phyloP scores from a whole-genome alignment of 257 asterid genomes.

The Salvia splendens region DNA sequence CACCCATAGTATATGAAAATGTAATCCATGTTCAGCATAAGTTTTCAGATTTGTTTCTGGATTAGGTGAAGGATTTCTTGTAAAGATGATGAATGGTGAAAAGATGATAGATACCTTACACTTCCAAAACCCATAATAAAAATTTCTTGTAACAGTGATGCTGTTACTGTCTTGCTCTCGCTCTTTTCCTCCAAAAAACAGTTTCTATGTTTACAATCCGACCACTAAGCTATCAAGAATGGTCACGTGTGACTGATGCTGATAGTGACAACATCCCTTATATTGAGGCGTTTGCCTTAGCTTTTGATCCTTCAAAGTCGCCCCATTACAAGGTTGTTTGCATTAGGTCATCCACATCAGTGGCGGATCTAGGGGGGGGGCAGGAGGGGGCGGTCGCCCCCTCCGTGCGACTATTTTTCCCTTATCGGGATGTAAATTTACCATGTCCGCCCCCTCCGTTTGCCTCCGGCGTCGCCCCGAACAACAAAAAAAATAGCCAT shows the following conservation, averaged over 20 bases:
- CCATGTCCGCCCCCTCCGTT: no score
- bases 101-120: neutral
- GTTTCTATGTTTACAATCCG: slow-evolving; percentile 34
- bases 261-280: neutral
- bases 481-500: no score
- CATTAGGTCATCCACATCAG: neutral
- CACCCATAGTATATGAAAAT: no score
- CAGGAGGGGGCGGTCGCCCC: no score
- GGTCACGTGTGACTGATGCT: slow-evolving; percentile 10
- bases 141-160: slow-evolving; percentile 29
- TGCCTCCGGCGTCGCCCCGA: no score
- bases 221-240: slow-evolving; percentile 30
- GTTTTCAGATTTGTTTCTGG: no score
- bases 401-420: no score
- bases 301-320: slow-evolving; percentile 27
- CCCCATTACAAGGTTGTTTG: slow-evolving; percentile 33
- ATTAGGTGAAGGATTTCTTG: no score
- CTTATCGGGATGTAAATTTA: no score
- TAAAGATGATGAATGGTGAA: neutral
- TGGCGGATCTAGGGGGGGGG: no score
- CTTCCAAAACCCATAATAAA: slow-evolving; percentile 21
- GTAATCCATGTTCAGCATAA: no score
- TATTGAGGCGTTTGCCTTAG: slow-evolving; percentile 29
- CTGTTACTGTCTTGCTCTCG: neutral
- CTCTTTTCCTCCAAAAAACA: neutral